phyloP scores from a whole-genome alignment of 139 green algal genomes.

The Chlorella sp. region DNA sequence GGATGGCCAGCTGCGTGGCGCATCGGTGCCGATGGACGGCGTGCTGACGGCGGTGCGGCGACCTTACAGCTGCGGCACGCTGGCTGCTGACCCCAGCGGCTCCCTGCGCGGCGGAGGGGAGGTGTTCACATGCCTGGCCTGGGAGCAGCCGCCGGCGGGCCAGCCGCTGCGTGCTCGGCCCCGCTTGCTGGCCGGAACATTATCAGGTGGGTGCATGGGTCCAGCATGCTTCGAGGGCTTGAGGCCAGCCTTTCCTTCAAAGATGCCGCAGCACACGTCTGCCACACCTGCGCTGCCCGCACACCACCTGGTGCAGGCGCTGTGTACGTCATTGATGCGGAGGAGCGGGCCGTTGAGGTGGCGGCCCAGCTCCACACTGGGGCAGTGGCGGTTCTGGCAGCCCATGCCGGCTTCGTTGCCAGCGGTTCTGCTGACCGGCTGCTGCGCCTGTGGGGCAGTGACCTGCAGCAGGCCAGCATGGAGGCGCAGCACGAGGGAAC shows the following conservation, averaged over 20 bases:
- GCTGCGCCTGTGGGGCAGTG: slow-evolving; percentile 80
- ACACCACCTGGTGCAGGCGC: slow-evolving; percentile 33
- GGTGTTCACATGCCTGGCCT: slow-evolving; percentile 88
- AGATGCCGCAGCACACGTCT: no score
- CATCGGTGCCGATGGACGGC: slow-evolving; percentile 61
- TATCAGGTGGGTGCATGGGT: neutral
- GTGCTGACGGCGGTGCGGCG: neutral
- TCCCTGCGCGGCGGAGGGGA: slow-evolving; percentile 45
- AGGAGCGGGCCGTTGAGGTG: slow-evolving; percentile 58
- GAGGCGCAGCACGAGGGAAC: slow-evolving; percentile 79
- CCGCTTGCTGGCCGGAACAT: slow-evolving; percentile 61
- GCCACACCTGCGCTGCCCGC: no score
- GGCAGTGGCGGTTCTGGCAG: slow-evolving; percentile 68
- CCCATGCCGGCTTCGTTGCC: slow-evolving; percentile 76
- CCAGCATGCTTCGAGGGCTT: no score
- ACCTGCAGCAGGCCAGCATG: slow-evolving; percentile 75
- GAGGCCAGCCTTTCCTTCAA: no score
- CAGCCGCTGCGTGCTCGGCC: slow-evolving; percentile 41
- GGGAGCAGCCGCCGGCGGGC: slow-evolving; percentile 59
- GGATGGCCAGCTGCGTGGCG: slow-evolving; percentile 66
- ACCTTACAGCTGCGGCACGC: slow-evolving; percentile 34
- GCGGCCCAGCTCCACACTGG: slow-evolving; percentile 81
- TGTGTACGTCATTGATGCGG: slow-evolving; percentile 76
- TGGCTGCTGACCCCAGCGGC: neutral
- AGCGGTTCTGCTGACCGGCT: slow-evolving; percentile 75